These are phyloP conservation scores for Falciphora oryzae DNA, from an alignment of 2,329 filamentous ascomycete genomes.

Conservation along the genomic window DNA sequence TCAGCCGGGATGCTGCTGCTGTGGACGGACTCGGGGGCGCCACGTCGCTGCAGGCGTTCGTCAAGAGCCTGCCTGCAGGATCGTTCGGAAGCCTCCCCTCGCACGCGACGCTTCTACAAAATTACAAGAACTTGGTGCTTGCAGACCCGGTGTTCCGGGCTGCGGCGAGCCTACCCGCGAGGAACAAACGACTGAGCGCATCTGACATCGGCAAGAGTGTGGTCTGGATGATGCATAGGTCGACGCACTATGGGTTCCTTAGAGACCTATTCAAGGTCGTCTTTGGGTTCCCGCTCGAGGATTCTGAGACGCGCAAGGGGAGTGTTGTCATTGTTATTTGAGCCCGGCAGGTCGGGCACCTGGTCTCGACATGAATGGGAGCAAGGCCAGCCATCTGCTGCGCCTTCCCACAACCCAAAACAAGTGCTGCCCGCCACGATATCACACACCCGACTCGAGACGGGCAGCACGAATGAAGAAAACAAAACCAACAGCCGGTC, in stretches of 20 bases:
- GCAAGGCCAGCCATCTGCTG: background rate
- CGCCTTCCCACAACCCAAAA: background rate
- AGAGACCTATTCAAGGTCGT: constrained; percentile 77
- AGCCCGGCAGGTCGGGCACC: background rate
- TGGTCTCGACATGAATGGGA: no score
- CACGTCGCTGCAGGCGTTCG: constrained; percentile 63
- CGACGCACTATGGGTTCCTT: constrained; percentile 71
- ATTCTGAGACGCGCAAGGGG: constrained; percentile 59
- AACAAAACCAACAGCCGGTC: no score
- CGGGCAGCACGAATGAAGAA: no score
- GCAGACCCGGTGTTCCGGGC: constrained; percentile 63
- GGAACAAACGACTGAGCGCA: constrained; percentile 56
- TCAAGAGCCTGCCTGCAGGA: constrained; percentile 67
- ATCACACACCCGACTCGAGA: no score
- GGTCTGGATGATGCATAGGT: constrained; percentile 63
- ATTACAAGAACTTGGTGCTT: constrained; percentile 75
- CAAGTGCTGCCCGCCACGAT: no score
- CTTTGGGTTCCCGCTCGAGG: constrained; percentile 78
- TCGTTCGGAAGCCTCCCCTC: constrained; percentile 70
- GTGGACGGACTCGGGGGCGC: constrained; percentile 39
- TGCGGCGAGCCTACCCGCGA: constrained; percentile 46
- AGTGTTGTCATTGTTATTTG: constrained; percentile 56
- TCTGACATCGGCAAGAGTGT: constrained; percentile 78
- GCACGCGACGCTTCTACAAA: constrained; percentile 66
- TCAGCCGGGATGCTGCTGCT: constrained; percentile 52